These are phyloP conservation scores for Centella asiatica DNA, from an alignment of 129 eudicot genomes.

Conservation along the genomic window DNA sequence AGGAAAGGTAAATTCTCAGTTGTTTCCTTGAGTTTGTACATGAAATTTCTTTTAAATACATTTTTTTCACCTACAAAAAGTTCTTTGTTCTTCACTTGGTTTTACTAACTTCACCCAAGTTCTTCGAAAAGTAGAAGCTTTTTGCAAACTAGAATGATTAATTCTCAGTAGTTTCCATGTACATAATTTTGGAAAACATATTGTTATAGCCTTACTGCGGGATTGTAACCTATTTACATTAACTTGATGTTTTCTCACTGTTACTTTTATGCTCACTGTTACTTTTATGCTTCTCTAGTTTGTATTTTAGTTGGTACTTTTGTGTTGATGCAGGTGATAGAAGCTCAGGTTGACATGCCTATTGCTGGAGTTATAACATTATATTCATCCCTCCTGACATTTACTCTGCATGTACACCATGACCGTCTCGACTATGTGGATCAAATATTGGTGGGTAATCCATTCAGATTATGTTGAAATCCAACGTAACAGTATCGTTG, in stretches of 20 bases:
- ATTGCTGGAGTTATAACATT: slow-evolving; percentile 75
- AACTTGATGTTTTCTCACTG: neutral
- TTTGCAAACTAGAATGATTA: too few species aligned
- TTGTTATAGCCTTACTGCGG: too few species aligned
- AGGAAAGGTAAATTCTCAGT: slow-evolving; percentile 60
- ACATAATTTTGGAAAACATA: too few species aligned
- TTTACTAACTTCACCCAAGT: neutral
- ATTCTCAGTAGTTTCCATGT: too few species aligned
- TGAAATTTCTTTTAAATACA: slow-evolving; percentile 9
- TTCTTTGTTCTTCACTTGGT: neutral
- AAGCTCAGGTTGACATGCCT: slow-evolving; percentile 89
- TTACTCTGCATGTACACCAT: slow-evolving; percentile 85
- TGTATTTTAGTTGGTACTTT: slow-evolving; percentile 7
- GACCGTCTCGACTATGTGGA: slow-evolving; percentile 96
- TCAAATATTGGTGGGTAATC: slow-evolving; percentile 66
- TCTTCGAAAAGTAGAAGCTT: too few species aligned
- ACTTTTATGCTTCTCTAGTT: slow-evolving; percentile 7
- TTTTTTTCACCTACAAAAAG: slow-evolving; percentile 2
- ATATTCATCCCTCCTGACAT: slow-evolving; percentile 85
- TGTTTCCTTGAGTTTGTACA: slow-evolving; percentile 7
- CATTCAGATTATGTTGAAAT: slow-evolving; percentile 4
- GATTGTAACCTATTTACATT: neutral
- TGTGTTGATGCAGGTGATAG: slow-evolving; percentile 65
- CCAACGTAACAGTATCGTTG: neutral
- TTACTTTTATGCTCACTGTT: neutral